Conservation (phyloP, 768 basidiomycete genomes). For the Phanerochaete sordida region DNA sequence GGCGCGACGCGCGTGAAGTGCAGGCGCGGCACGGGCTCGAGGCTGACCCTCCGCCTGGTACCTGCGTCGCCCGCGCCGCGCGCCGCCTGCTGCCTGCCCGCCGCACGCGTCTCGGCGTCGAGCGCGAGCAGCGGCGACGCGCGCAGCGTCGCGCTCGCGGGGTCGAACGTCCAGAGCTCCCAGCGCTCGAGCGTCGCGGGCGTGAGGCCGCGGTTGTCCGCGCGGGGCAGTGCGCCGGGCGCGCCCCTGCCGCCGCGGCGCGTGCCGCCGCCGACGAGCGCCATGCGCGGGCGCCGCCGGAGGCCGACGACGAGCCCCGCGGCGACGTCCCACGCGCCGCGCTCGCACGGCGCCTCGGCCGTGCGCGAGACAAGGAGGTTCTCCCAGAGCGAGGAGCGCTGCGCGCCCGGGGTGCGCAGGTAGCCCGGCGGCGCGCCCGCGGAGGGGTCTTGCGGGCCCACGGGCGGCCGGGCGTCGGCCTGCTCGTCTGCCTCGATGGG, state of each 20-base stretch:
- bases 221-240: conserved; percentile 9
- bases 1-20: conserved; percentile 81
- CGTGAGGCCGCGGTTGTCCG: conserved; percentile 45
- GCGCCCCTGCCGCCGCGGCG: conserved; percentile 20
- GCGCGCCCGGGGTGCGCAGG: conserved; percentile 1
- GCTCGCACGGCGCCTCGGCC: conserved; percentile 60
- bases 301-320: conserved; percentile 63
- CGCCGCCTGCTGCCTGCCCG: neutral
- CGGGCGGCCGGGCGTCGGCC: conserved; percentile 15
- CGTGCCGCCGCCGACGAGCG: neutral
- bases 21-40: conserved; percentile 45
- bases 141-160: conserved; percentile 42
- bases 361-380: conserved; percentile 52
- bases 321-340: conserved; percentile 74
- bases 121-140: conserved; percentile 52
- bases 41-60: neutral
- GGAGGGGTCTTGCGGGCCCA: conserved; percentile 32
- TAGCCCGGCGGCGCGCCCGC: neutral
- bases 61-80: neutral
- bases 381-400: conserved; percentile 48
- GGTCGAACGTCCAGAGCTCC: conserved; percentile 82
- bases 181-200: conserved; percentile 69
- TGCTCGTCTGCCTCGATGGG: conserved; percentile 24
- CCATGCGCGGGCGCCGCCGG: conserved; percentile 54
- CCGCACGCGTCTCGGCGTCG: conserved; percentile 18